Percentiles rank a stretch among this genome's conserved stretches.
phyloP scores from a whole-genome alignment of 2,329 filamentous ascomycete species.

The Xylariaceae sp. region DNA sequence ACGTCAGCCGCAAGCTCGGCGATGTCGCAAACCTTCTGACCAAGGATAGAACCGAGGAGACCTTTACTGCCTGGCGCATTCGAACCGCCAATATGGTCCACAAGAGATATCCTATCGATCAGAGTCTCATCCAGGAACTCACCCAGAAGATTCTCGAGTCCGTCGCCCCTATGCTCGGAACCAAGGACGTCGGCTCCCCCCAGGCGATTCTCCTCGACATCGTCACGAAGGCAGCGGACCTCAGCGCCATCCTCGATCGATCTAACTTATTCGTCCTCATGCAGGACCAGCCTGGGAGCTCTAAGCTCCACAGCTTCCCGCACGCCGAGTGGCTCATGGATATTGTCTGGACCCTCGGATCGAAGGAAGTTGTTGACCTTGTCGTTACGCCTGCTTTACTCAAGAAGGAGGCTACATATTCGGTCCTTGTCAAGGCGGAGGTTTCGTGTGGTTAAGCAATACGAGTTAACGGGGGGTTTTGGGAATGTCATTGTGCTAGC shows the following conservation, averaged over 20 bases:
- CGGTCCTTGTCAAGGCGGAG: constrained; percentile 28
- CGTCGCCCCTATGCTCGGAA: constrained; percentile 18
- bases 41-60: constrained; percentile 13
- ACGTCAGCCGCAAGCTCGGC: constrained; percentile 17
- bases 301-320: constrained; percentile 24
- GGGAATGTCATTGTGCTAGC: background rate
- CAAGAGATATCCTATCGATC: constrained; percentile 19
- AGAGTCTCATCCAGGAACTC: constrained; percentile 14
- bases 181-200: constrained; percentile 11
- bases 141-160: constrained; percentile 20
- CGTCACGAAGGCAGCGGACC: constrained; percentile 21
- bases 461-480: background rate
- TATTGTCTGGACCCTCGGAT: constrained; percentile 18
- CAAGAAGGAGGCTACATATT: constrained; percentile 24
- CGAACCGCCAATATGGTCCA: constrained; percentile 24
- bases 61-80: constrained; percentile 24
- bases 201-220: constrained; percentile 19
- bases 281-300: constrained; percentile 25
- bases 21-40: constrained; percentile 15
- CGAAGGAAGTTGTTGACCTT: constrained; percentile 25
- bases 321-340: constrained; percentile 24
- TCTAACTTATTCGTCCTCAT: constrained; percentile 25
- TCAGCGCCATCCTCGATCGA: constrained; percentile 22
- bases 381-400: constrained; percentile 30
- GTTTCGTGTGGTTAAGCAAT: constrained; percentile 24